Conservation (phyloP, 257 asterid genomes). For the Solanum corneliomulleri region DNA sequence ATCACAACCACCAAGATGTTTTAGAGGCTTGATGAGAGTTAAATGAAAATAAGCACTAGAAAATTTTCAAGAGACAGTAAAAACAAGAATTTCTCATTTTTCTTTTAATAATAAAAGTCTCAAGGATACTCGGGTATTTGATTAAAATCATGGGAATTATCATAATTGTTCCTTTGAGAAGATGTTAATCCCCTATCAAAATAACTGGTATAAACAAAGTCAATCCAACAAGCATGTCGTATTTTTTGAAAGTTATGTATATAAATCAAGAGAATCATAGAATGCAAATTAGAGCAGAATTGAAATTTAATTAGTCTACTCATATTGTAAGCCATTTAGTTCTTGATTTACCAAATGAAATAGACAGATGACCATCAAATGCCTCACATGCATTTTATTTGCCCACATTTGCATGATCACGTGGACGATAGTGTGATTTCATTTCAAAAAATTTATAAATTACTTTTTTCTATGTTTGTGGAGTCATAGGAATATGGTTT, state of each 20-base stretch:
- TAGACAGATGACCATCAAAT: not conserved
- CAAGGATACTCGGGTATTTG: slow-evolving; percentile 71
- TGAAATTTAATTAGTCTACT: not conserved
- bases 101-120: not conserved
- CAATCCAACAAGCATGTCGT: not conserved
- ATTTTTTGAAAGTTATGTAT: not conserved
- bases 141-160: slow-evolving; percentile 51
- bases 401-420: not conserved
- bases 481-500: not conserved
- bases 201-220: not conserved
- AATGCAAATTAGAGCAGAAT: no score
- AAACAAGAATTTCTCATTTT: not conserved
- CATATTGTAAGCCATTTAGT: not conserved
- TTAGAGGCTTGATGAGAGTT: slow-evolving; percentile 56
- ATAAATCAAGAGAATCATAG: not conserved
- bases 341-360: not conserved
- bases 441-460: no score
- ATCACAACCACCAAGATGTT: slow-evolving; percentile 55
- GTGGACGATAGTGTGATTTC: not conserved
- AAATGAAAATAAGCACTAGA: slow-evolving; percentile 10
- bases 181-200: not conserved
- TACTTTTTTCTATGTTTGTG: not conserved
- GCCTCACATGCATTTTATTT: not conserved
- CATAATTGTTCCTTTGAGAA: slow-evolving; percentile 13
- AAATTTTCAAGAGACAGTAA: not conserved